These are phyloP conservation scores for Cladophialophora carrionii DNA, from an alignment of 2,329 filamentous ascomycete genomes.

Conservation along the genomic window DNA sequence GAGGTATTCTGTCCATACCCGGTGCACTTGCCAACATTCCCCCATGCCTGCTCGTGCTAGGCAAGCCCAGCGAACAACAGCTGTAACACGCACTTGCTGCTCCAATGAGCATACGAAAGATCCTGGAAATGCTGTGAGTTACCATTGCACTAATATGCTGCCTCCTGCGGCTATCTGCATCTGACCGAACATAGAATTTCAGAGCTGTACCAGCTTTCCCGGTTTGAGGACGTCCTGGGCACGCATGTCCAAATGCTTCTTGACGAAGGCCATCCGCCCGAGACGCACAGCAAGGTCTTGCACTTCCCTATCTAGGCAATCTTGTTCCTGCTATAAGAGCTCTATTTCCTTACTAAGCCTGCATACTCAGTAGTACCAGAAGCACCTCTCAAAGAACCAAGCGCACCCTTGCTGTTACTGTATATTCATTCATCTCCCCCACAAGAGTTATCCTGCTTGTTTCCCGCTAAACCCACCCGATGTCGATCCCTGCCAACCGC, in stretches of 20 bases:
- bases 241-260: background rate
- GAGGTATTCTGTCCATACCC: background rate
- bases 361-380: background rate
- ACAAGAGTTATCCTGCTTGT: background rate
- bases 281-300: background rate
- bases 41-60: background rate
- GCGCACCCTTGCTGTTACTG: background rate
- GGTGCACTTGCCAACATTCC: background rate
- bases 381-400: background rate
- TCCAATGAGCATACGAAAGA: background rate
- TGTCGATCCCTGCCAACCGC: conserved; percentile 5
- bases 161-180: background rate
- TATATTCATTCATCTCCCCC: background rate
- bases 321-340: background rate
- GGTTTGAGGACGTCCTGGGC: background rate
- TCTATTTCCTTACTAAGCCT: background rate
- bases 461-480: background rate
- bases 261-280: background rate
- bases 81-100: background rate
- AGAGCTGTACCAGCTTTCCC: background rate
- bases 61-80: background rate
- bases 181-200: background rate
- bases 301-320: background rate
- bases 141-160: background rate
- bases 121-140: background rate